Evolutionary conservation across 345 rosid genomes (phyloP), one percentile per base, ranked within the genome.

Genomic region (Turnera subulata): DNA sequence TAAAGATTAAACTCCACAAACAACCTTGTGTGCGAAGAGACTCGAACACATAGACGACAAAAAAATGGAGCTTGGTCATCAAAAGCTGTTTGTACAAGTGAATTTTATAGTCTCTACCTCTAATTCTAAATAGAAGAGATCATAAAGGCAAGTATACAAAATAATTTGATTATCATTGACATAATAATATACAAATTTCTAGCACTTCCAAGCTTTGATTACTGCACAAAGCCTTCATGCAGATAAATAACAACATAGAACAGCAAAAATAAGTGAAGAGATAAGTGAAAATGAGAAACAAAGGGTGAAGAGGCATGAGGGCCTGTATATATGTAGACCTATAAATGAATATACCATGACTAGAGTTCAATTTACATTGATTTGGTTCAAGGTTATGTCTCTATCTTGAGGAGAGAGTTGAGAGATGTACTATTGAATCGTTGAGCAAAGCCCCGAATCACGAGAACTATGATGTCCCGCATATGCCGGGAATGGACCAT

Each of bases 341-440:
- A 42, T 21, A 32, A 24, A n/a, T 4, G 33, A 38, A 25, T 8
- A 22, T 20, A 50, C 46, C 46, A 38, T 51, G 6, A 58, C 21
- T 1, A 20, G 25, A 24, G 10, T 15, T 51, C 24, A 59, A 39
- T 56, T 38, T 33, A 53, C 69, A 45, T 57, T 24, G 4, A 17
- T 52, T 33, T 57, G 11, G 49, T 11, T 44, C 25, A 46, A 50
- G n/a, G 20, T 70, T 71, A 79, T 58, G 85, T 72, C 60, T 79
- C 95, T 58, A 84, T 86, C 70, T 86, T 93, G 42, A 93, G 97
- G 15, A 89, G 91, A 26, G 96, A 82, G 76, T 89, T 87, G 72
- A 93, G 94, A 51, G 99, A 93, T 44, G 96, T 93, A 75, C 96
- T 92, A 62, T 92, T 92, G 74, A 92, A 92, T 26, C 91, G 75